Evolutionary conservation across 2,329 filamentous ascomycete species (phyloP), one percentile per base, ranked within the genome.

Genomic region (Fusarium chlamydosporum): DNA sequence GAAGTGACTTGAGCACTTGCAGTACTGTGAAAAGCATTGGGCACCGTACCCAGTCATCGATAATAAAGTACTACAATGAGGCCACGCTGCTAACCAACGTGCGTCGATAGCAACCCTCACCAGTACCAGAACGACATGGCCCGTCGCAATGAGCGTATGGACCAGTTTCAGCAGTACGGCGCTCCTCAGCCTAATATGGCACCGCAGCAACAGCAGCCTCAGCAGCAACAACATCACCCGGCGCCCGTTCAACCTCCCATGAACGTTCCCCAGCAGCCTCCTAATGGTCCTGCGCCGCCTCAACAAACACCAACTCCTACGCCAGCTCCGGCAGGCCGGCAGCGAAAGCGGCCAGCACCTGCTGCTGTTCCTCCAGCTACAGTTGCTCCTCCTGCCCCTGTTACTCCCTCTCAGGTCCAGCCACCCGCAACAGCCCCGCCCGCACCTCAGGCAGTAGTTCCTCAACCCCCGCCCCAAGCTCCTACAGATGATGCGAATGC

Each of bases 71-170:
- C 56, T 66, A 66, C 67, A 51, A 67, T 65, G 55, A 67, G 72
- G 61, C 61, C 65, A 72, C 65, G 62, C 54, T 71, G 72, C 78
- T 79, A 71, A 79, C 70, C 70, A 61, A 57, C 65, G 56, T 66
- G 41, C 59, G 65, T 61, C 68, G 62, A 73, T 62, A 81, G 79
- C 72, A 79, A 80, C 61, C 70, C 75, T 65, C 83, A 87, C 74
- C 76, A 81, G 56, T 86, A 86, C 72, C 84, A 83, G 76, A 76
- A 80, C 71, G 84, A 86, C 67, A 83, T 87, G 83, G 79, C 77
- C 68, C 80, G 80, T 64, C 80, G 81, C 57, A 79, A 78, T 71
- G 81, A 82, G 67, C 79, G 79, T 56, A 81, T 81, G 72, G 80
- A 82, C 18, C 35, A 47, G 20, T 82, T 82, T 59, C 77, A 79